phyloP scores from a whole-genome alignment of 1,284 basidiomycete species.

The Naganishia albida region DNA sequence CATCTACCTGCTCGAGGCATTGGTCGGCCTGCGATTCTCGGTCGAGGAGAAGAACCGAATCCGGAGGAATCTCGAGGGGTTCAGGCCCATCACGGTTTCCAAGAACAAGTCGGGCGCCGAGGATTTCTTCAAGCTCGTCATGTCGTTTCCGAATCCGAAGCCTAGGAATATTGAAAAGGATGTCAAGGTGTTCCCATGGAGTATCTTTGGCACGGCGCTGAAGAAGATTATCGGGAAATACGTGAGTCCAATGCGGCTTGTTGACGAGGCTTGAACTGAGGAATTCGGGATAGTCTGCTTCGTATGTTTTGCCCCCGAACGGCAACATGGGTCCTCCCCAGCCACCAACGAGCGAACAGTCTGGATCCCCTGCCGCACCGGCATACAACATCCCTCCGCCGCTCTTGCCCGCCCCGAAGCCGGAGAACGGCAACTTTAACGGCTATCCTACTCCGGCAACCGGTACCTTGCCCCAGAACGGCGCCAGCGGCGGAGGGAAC shows the following conservation, averaged over 20 bases:
- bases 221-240: constrained; percentile 95
- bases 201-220: constrained; percentile 72
- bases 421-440: constrained; percentile 12
- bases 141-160: constrained; percentile 91
- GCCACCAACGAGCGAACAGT: constrained; percentile 9
- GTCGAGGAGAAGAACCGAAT: constrained; percentile 97
- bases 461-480: constrained; percentile 2
- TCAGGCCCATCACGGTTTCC: constrained; percentile 84
- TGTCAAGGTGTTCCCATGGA: constrained; percentile 96
- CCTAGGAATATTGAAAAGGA: constrained; percentile 97
- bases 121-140: constrained; percentile 88
- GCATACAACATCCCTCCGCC: constrained; percentile 33
- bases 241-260: constrained; percentile 58
- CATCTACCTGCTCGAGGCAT: constrained; percentile 85
- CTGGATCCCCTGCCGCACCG: constrained; percentile 24
- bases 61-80: constrained; percentile 87
- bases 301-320: constrained; percentile 33
- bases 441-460: constrained; percentile 16
- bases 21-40: constrained; percentile 79
- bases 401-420: constrained; percentile 27
- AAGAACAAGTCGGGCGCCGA: constrained; percentile 80
- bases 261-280: neutral
- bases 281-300: constrained; percentile 29
- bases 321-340: constrained; percentile 35
- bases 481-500: neutral